Percentiles rank a stretch among this genome's conserved stretches.
These are phyloP conservation scores for Daphne laureola DNA, from an alignment of 441 rosid species.

Conservation along the genomic window DNA sequence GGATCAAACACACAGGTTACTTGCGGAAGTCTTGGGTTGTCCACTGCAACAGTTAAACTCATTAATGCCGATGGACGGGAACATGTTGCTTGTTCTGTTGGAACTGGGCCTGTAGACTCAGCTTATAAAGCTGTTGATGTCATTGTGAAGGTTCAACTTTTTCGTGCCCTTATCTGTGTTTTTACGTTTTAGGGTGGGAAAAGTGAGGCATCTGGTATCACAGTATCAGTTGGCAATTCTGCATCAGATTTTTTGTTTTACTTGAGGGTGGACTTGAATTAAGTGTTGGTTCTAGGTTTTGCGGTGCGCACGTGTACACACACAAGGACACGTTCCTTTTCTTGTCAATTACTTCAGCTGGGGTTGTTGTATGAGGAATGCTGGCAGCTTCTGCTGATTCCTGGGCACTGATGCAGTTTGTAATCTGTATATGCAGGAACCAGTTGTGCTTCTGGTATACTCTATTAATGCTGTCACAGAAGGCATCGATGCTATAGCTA, in stretches of 20 bases:
- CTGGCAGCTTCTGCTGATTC: background rate
- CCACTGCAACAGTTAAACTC: constrained; percentile 90
- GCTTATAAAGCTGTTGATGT: constrained; percentile 93
- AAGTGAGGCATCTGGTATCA: background rate
- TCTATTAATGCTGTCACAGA: constrained; percentile 78
- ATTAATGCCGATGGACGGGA: constrained; percentile 53
- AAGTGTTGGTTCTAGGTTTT: too few species aligned
- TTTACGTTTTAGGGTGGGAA: too few species aligned
- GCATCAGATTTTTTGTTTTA: background rate
- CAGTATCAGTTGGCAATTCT: background rate
- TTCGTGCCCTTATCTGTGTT: too few species aligned
- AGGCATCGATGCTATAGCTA: constrained; percentile 94
- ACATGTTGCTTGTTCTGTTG: constrained; percentile 67
- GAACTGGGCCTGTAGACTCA: constrained; percentile 91
- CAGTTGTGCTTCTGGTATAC: constrained; percentile 66
- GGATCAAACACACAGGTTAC: constrained; percentile 47
- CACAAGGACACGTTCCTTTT: too few species aligned
- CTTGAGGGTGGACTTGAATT: background rate
- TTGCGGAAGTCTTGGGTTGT: constrained; percentile 85
- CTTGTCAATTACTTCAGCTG: too few species aligned
- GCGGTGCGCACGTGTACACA: background rate
- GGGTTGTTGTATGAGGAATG: too few species aligned
- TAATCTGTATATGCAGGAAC: constrained; percentile 36
- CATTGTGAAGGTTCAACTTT: constrained; percentile 56
- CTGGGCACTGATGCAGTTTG: background rate